Evolutionary conservation across 2,329 filamentous ascomycete species (phyloP), one percentile per base, ranked within the genome.

Genomic region (Fusarium foetens): DNA sequence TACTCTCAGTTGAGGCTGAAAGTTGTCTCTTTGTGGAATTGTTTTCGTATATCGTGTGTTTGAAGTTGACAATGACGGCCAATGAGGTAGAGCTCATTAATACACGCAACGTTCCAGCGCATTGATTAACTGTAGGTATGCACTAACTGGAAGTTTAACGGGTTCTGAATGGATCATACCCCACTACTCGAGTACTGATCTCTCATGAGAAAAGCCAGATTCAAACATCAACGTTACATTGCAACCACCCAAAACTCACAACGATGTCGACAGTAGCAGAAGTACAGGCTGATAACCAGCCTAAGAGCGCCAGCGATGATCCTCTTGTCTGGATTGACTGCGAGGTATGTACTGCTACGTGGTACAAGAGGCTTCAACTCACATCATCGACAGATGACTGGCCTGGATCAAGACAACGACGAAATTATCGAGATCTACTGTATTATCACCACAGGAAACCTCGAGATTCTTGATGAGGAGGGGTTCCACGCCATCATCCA

Each of bases 391-490:
- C 74, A 97, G 94, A 99, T 99, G 96, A 98, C 83, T n/a, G 83
- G 83, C 16, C 78, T 84, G n/a, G 87, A 97, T 81, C 87, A 91
- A 4, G 89, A 93, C 66, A 90, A 85, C 36, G 95, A 98, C 79
- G 91, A 91, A 62, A 96, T 98, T 78, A 90, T 98, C 78, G 94
- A 97, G 77, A 92, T 98, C 63, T 95, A 92, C 81, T 98, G 95
- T 84, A 92, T 97, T 82, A 89, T 99, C 79, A 99, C 96, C 12
- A 93, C 95, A 74, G 88, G 90, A 58, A 86, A 94, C 68, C 88
- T 99, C 25, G 88, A 93, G 63, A 81, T 97, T 38, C 83, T 97
- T 31, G 94, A 97, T 67, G 84, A 90, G 29, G 81, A 86, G 36
- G 95, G 95, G 74, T 97, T 93, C 86, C 93, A 97, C 78, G 89